phyloP scores from a whole-genome alignment of 2,329 filamentous ascomycete genomes.

The Exophiala xenobiotica region DNA sequence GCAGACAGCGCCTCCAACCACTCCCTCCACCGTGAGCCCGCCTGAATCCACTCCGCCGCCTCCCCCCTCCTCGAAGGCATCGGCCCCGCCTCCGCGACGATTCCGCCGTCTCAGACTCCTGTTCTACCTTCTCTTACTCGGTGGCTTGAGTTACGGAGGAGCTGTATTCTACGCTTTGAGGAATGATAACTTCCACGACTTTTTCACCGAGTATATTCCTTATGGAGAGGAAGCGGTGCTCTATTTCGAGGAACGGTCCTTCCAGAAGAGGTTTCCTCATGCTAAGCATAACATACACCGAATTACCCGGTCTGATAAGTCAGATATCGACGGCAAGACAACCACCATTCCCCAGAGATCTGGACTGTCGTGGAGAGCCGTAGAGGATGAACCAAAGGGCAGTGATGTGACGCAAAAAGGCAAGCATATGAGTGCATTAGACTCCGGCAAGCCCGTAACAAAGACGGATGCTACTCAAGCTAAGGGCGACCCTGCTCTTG shows the following conservation, averaged over 20 bases:
- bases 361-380: conserved; percentile 77
- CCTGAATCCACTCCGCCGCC: conserved; percentile 34
- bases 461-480: conserved; percentile 17
- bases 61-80: conserved; percentile 39
- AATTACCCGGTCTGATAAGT: conserved; percentile 45
- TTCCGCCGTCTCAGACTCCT: conserved; percentile 73
- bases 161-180: conserved; percentile 90
- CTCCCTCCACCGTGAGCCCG: conserved; percentile 32
- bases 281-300: conserved; percentile 54
- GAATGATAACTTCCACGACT: conserved; percentile 98
- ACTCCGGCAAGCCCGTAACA: conserved; percentile 25
- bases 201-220: conserved; percentile 96
- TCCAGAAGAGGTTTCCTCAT: conserved; percentile 76
- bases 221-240: conserved; percentile 92
- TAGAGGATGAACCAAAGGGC: conserved; percentile 59
- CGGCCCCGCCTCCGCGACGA: conserved; percentile 57
- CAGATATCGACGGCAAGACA: conserved; percentile 66
- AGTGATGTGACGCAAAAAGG: conserved; percentile 58
- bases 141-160: conserved; percentile 76
- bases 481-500: conserved; percentile 17
- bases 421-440: conserved; percentile 47
- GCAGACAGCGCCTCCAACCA: conserved; percentile 39
- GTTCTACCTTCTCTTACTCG: conserved; percentile 72
- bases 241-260: conserved; percentile 93
- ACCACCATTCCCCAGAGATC: conserved; percentile 81